Percentiles rank a stretch among this genome's conserved stretches.
Conservation (phyloP, 2,329 filamentous ascomycete species). For the Penicillium paneum region DNA sequence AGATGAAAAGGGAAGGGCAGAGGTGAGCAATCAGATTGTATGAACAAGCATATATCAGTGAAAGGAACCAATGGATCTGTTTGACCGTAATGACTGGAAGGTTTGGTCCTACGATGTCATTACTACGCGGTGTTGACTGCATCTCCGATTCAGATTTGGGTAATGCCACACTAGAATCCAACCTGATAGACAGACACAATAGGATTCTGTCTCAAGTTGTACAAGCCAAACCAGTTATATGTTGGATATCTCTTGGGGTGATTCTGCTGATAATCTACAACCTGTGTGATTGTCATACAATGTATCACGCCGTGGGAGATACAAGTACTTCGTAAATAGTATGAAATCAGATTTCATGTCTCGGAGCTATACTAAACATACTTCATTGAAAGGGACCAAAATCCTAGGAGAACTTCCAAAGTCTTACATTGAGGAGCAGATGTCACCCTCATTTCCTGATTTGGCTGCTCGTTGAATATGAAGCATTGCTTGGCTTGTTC, state of each 20-base stretch:
- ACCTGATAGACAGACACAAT: not conserved
- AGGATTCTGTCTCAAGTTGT: not conserved
- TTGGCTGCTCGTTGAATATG: not conserved
- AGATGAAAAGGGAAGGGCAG: not conserved
- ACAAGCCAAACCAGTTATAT: not conserved
- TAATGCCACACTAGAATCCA: not conserved
- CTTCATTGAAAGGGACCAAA: not conserved
- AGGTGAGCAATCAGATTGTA: not conserved
- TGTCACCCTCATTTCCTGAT: not conserved
- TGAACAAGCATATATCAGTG: not conserved
- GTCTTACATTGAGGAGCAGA: not conserved
- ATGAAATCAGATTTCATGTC: not conserved
- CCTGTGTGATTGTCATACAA: not conserved
- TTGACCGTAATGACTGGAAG: not conserved
- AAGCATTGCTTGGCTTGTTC: not conserved
- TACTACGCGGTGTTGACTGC: conserved; percentile 18
- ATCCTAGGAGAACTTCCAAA: not conserved
- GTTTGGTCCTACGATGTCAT: conserved; percentile 16
- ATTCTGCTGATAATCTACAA: too few relatives aligned
- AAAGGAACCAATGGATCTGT: not conserved
- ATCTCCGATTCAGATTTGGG: not conserved
- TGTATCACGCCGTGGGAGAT: not conserved
- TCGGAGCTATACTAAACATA: not conserved
- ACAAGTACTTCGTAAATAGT: not conserved
- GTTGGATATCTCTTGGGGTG: not conserved